Conservation (phyloP, 2,329 filamentous ascomycete species). For the Penicillium sp. region DNA sequence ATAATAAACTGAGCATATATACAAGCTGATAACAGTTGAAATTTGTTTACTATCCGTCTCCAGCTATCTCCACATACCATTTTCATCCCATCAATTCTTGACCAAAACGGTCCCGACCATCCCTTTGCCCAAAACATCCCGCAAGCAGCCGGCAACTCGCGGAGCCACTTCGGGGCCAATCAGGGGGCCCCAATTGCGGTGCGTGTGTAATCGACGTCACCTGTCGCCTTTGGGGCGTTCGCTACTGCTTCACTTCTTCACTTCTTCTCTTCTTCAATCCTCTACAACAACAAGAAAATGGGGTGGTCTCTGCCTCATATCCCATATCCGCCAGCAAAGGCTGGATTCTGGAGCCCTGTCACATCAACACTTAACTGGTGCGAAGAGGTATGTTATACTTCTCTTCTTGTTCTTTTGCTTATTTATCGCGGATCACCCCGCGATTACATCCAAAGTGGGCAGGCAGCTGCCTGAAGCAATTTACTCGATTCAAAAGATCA, state of each 20-base stretch:
- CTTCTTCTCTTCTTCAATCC: conserved; percentile 12
- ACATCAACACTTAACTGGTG: conserved; percentile 80
- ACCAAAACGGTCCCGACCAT: not conserved
- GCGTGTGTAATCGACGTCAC: conserved; percentile 32
- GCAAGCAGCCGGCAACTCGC: conserved; percentile 29
- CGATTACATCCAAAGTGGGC: not conserved
- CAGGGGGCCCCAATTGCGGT: conserved; percentile 17
- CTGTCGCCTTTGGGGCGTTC: conserved; percentile 10
- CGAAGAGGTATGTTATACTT: conserved; percentile 66
- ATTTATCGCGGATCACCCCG: conserved; percentile 5
- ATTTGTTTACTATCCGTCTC: not conserved
- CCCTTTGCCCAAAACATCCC: conserved; percentile 4
- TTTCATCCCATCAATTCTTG: not conserved
- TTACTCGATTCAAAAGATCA: conserved; percentile 1
- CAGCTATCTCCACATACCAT: not conserved
- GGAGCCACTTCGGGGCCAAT: conserved; percentile 26
- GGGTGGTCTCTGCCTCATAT: conserved; percentile 41
- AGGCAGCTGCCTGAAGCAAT: not conserved
- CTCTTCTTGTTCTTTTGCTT: not conserved
- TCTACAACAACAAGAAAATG: conserved; percentile 31
- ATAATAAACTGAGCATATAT: not conserved
- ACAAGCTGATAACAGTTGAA: not conserved
- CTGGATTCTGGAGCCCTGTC: conserved; percentile 71
- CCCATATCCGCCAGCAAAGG: conserved; percentile 55
- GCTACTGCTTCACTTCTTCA: conserved; percentile 8